phyloP scores from a whole-genome alignment of 2,329 filamentous ascomycete species.

The Chalaropsis ovoidea region DNA sequence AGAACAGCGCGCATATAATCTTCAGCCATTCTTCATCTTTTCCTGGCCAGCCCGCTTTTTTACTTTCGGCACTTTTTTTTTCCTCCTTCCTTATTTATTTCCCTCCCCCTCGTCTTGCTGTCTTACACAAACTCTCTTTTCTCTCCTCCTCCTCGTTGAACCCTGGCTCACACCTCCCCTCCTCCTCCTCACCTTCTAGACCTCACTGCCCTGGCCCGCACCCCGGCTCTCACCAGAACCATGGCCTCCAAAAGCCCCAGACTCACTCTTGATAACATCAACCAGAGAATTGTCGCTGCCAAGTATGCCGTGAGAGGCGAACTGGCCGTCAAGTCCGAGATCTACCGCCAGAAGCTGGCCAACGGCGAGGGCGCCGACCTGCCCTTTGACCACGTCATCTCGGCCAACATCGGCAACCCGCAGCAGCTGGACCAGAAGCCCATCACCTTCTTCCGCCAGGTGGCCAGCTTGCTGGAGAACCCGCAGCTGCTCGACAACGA shows the following conservation, averaged over 20 bases:
- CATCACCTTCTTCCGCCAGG: conserved; percentile 97
- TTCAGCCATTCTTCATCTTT: neutral
- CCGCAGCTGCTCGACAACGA: conserved; percentile 73
- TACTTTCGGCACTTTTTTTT: neutral
- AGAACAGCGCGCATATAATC: neutral
- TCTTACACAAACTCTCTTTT: neutral
- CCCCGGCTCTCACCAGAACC: conserved; percentile 26
- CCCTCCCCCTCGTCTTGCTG: neutral
- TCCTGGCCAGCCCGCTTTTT: neutral
- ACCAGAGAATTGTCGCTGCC: conserved; percentile 73
- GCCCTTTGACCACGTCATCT: conserved; percentile 85
- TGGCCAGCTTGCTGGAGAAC: conserved; percentile 86
- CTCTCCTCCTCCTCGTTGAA: neutral
- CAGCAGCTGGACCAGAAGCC: conserved; percentile 99
- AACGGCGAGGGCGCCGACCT: conserved; percentile 47
- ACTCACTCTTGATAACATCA: conserved; percentile 79
- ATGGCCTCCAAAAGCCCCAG: conserved; percentile 35
- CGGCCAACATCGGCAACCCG: conserved; percentile 97
- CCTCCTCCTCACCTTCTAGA: conserved; percentile 1
- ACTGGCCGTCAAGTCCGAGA: conserved; percentile 84
- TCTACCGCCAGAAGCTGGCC: conserved; percentile 66
- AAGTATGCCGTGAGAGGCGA: conserved; percentile 96
- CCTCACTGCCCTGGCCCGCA: conserved; percentile 8
- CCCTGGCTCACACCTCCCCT: neutral
- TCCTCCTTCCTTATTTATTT: neutral